A percentile compares a stretch with the other conserved stretches of the same genome.
Conservation (phyloP, 495 filamentous ascomycete genomes). For the Neurospora tetraspora region DNA sequence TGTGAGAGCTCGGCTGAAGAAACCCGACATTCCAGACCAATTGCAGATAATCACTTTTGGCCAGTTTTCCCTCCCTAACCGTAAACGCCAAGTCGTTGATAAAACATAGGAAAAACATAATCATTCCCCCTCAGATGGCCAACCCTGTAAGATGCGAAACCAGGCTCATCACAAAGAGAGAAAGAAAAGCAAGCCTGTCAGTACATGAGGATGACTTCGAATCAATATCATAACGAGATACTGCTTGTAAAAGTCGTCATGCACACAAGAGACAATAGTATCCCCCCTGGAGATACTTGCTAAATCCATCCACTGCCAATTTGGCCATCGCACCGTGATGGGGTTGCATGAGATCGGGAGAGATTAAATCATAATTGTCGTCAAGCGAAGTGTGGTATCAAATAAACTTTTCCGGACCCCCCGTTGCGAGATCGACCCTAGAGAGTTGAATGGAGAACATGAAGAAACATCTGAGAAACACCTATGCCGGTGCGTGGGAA, state of each 20-base stretch:
- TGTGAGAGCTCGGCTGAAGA: not conserved
- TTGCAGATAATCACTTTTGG: not conserved
- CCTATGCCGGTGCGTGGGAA: slow-evolving; percentile 4
- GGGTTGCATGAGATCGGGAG: slow-evolving; percentile 10
- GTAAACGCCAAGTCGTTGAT: not conserved
- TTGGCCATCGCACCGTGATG: slow-evolving; percentile 1
- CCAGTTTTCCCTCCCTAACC: not conserved
- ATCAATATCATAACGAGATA: slow-evolving; percentile 24
- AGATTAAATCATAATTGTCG: slow-evolving; percentile 30
- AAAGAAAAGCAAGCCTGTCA: slow-evolving; percentile 18
- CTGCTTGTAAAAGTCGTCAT: slow-evolving; percentile 14
- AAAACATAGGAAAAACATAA: slow-evolving; percentile 2
- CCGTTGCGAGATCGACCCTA: slow-evolving; percentile 24
- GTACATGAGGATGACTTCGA: slow-evolving; percentile 22
- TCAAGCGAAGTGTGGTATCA: slow-evolving; percentile 29
- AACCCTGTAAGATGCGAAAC: not conserved
- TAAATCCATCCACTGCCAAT: slow-evolving; percentile 14
- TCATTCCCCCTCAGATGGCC: slow-evolving; percentile 1
- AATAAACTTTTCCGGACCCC: slow-evolving; percentile 38
- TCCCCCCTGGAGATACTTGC: slow-evolving; percentile 12
- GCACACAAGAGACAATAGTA: slow-evolving; percentile 7
- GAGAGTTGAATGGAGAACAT: slow-evolving; percentile 21
- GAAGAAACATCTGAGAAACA: slow-evolving; percentile 11
- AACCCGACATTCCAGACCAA: not conserved
- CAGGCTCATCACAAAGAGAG: not conserved